Evolutionary conservation across 768 basidiomycete species (phyloP), one percentile per base, ranked within the genome.

Genomic region (Sarcomyxa edulis): DNA sequence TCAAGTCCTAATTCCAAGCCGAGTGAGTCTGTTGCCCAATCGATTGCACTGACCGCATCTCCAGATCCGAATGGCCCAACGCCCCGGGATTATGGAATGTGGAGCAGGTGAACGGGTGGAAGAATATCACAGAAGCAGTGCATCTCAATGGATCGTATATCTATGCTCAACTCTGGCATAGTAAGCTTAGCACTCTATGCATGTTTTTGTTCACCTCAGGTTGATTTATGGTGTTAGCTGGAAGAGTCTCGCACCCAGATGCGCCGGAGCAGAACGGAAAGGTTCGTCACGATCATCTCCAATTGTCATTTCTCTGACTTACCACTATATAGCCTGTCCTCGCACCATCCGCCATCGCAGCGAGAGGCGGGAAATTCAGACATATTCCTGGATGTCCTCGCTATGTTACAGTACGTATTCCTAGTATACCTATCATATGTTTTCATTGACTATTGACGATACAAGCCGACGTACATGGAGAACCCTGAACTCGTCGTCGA

Each of bases 31-130:
- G 25, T 6, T 27, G 7, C 28, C 16, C 28, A 30, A 6, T 15
- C 14, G 26, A 14, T 31, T 27, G 39, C 38, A 18, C 7, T 21
- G 16, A 11, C 28, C 15, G 30, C 15, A 11, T 19, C 19, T 15
- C 33, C 35, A 71, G 71, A 7, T 60, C 68, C 10, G 66, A 69
- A 46, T 71, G 66, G 64, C 60, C 57, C 6, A 49, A 62, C 44
- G 65, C 65, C 1, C 71, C 71, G 9, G 73, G 73, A 5, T 64
- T 73, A 16, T 74, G 72, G 70, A 66, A 53, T 42, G 45, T 58
- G 7, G 63, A 68, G 22, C 71, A 74, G 42, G 55, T 68, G 6
- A 45, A 47, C 12, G 70, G 52, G 3, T 75, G 72, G 71, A 70
- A 63, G 43, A 64, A 59, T 32, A 56, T 77, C 35, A 66, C 60